Evolutionary conservation across 768 basidiomycete species (phyloP), one percentile per base, ranked within the genome.

Genomic region (Mycena vulgaris): DNA sequence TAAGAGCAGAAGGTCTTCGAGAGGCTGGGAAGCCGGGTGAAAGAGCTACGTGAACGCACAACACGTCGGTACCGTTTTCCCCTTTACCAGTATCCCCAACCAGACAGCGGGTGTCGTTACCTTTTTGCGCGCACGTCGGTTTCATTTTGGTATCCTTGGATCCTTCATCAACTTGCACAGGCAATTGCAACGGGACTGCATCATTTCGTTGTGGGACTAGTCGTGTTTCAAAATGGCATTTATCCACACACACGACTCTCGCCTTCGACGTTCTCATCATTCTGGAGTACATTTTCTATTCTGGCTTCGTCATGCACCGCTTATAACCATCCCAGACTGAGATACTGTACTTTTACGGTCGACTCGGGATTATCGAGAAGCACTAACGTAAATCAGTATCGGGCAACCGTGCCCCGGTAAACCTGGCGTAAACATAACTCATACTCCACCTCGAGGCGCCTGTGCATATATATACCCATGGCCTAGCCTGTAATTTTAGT

Each of bases 371-470:
- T 56, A 7, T 55, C 58, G 31, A 55, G 21, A 21, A 56, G 42
- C 63, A 61, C 27, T 31, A n/a, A 64, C 61, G 53, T 66, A 66
- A 66, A 47, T 40, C 8, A 56, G 27, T 56, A 33, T 13, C 28
- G 23, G 57, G 37, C 4, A 33, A 27, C 6, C 31, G 40, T 0
- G 51, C 56, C 70, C 61, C 70, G 66, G 52, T 45, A 23, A 27
- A 68, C 53, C 42, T 63, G 55, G 70, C 8, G 45, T 17, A 55
- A 56, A 68, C 70, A 72, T 68, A 60, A 68, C 45, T 23, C 48
- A 10, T 27, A 23, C 68, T 69, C 68, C 68, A 69, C 68, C 27
- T 31, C 10, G 19, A 45, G n/a, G 55, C 61, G 60, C 67, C 31
- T 39, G 37, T 35, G 55, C 35, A 52, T 53, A 70, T 70, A 65